These are phyloP conservation scores for Collybiopsis confluens DNA, from an alignment of 768 basidiomycete species.

Conservation along the genomic window DNA sequence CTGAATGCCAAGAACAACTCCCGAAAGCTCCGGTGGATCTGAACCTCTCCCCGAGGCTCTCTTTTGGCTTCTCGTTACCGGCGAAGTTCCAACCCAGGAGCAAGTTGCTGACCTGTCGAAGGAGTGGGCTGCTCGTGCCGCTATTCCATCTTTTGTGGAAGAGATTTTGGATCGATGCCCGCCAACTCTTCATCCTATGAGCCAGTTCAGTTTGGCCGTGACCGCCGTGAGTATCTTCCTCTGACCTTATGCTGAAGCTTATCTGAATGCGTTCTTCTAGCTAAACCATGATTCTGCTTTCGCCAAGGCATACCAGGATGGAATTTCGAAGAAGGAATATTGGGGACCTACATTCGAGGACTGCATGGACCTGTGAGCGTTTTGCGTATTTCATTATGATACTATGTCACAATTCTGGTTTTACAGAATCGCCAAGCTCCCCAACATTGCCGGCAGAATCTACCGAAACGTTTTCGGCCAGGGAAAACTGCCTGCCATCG, in stretches of 20 bases:
- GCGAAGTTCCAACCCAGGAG: conserved; percentile 88
- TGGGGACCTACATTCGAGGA: conserved; percentile 94
- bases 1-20: conserved; percentile 80
- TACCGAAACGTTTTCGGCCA: conserved; percentile 84
- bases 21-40: conserved; percentile 83
- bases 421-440: conserved; percentile 87
- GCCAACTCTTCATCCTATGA: conserved; percentile 96
- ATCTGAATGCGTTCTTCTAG: conserved; percentile 28
- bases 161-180: conserved; percentile 93
- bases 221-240: conserved; percentile 62
- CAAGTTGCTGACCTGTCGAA: conserved; percentile 83
- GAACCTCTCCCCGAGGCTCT: conserved; percentile 93
- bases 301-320: conserved; percentile 90
- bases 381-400: neutral
- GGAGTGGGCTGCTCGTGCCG: conserved; percentile 93
- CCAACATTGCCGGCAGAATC: conserved; percentile 92
- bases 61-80: conserved; percentile 94
- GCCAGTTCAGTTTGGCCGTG: conserved; percentile 94
- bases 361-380: conserved; percentile 73
- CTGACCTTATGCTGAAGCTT: conserved; percentile 2
- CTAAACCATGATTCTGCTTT: conserved; percentile 96
- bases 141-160: conserved; percentile 93
- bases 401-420: conserved; percentile 6
- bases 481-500: conserved; percentile 85
- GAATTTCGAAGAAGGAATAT: conserved; percentile 93